phyloP scores from a whole-genome alignment of 192 early-diverging fungal species.

The Kappamyces sp. region DNA sequence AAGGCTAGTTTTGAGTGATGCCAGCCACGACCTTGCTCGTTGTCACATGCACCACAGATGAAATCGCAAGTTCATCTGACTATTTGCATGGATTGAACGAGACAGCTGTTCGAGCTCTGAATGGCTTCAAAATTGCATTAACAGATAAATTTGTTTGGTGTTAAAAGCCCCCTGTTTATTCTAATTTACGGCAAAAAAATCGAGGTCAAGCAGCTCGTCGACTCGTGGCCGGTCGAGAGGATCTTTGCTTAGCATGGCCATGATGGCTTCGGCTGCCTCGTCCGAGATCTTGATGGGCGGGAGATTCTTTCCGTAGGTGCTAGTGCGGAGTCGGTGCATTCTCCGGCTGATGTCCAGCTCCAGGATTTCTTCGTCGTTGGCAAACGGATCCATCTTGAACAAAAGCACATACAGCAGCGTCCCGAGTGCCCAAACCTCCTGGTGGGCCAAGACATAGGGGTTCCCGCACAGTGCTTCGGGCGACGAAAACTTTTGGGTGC shows the following conservation, averaged over 20 bases:
- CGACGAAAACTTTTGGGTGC: constrained; percentile 53
- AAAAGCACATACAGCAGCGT: constrained; percentile 49
- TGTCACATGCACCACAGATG: too few species aligned
- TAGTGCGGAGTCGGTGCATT: constrained; percentile 24
- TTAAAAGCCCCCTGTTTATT: background rate
- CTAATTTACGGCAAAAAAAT: constrained; percentile 5
- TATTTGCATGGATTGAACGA: too few species aligned
- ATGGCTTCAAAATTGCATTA: too few species aligned
- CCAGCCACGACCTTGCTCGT: too few species aligned
- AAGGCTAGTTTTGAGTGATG: too few species aligned
- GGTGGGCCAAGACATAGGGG: constrained; percentile 34
- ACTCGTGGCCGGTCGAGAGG: constrained; percentile 2
- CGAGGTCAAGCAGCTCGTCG: constrained; percentile 9
- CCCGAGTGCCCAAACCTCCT: constrained; percentile 54
- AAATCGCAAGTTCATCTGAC: too few species aligned
- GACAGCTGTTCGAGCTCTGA: too few species aligned
- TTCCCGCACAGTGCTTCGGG: constrained; percentile 41
- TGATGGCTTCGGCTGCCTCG: constrained; percentile 30
- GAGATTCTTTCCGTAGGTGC: constrained; percentile 16
- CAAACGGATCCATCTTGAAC: constrained; percentile 53
- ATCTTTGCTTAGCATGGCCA: constrained; percentile 41
- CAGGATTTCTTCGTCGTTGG: constrained; percentile 41
- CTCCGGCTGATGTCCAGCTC: constrained; percentile 31
- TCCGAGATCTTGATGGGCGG: constrained; percentile 28
- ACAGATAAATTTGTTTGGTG: too few species aligned